phyloP scores from a whole-genome alignment of 1,284 basidiomycete genomes.

The Paramarasmius palmivorus region DNA sequence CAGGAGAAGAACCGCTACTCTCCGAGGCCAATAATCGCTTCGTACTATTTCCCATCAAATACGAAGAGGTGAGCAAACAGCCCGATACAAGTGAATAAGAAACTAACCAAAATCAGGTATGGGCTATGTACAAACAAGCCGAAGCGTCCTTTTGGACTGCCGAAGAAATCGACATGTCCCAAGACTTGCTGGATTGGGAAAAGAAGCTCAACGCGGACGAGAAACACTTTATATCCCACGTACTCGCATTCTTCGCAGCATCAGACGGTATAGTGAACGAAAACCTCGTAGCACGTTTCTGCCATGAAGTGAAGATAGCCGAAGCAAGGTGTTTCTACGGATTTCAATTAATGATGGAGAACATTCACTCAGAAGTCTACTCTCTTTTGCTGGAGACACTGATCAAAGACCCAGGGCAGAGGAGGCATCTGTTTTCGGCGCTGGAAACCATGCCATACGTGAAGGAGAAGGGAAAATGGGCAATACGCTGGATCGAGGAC shows the following conservation, averaged over 20 bases:
- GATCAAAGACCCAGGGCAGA: constrained; percentile 89
- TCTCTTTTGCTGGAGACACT: constrained; percentile 98
- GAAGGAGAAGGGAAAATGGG: constrained; percentile 93
- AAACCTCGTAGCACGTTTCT: constrained; percentile 94
- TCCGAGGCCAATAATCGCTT: too few species aligned
- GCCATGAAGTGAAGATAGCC: constrained; percentile 90
- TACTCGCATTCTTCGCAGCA: constrained; percentile 96
- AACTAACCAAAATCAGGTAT: constrained; percentile 76
- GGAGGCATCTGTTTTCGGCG: constrained; percentile 92
- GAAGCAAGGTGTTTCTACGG: constrained; percentile 99
- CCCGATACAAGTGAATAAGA: constrained; percentile 62
- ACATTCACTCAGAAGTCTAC: constrained; percentile 96
- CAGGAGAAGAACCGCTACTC: too few species aligned
- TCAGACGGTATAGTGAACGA: constrained; percentile 99
- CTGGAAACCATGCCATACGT: constrained; percentile 91
- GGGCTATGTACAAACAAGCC: constrained; percentile 96
- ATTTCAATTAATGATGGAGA: constrained; percentile 99
- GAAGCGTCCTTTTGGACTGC: constrained; percentile 97
- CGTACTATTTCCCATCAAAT: constrained; percentile 94
- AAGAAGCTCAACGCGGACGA: constrained; percentile 92
- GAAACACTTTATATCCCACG: constrained; percentile 94
- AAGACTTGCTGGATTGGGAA: constrained; percentile 93
- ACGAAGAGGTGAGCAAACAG: too few species aligned
- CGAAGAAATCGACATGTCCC: constrained; percentile 96
- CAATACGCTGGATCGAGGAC: constrained; percentile 91